Conservation (phyloP, 495 filamentous ascomycete species). For the Barbatosphaeria neglecta region DNA sequence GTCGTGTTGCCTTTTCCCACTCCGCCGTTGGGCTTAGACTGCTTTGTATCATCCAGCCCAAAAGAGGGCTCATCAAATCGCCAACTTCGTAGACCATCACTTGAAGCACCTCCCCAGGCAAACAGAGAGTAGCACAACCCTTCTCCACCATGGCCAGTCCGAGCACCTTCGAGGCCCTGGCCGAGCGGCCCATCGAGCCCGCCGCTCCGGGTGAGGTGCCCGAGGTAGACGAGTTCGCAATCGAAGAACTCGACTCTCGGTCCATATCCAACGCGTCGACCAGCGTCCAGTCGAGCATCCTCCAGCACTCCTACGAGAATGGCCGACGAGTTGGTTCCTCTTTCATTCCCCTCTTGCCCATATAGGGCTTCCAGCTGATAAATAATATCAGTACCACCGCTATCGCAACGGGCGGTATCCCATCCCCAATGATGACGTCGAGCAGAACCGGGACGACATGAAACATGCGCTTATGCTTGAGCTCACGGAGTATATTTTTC, state of each 20-base stretch:
- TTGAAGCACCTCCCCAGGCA: too few species aligned
- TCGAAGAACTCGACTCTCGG: conserved; percentile 6
- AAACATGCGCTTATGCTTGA: conserved; percentile 22
- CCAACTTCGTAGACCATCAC: too few species aligned
- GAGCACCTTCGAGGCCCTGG: neutral
- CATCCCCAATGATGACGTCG: conserved; percentile 42
- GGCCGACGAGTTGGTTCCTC: conserved; percentile 33
- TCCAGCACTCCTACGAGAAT: conserved; percentile 35
- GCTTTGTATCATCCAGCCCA: too few species aligned
- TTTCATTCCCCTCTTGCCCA: neutral
- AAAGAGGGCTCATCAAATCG: too few species aligned
- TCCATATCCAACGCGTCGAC: conserved; percentile 12
- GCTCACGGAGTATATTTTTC: conserved; percentile 10
- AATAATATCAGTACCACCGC: conserved; percentile 21
- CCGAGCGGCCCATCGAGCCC: conserved; percentile 2
- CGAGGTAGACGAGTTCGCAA: conserved; percentile 9
- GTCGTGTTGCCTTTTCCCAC: too few species aligned
- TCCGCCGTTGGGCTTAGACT: too few species aligned
- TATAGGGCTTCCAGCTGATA: neutral
- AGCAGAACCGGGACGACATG: conserved; percentile 33
- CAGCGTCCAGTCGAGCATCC: conserved; percentile 27
- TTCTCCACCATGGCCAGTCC: neutral
- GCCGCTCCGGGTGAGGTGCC: neutral
- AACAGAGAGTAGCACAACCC: neutral
- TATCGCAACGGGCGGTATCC: conserved; percentile 46